Evolutionary conservation across 352 stramenopile species (phyloP), one percentile per base, ranked within the genome.

Genomic region (Aphanomyces stellatus): DNA sequence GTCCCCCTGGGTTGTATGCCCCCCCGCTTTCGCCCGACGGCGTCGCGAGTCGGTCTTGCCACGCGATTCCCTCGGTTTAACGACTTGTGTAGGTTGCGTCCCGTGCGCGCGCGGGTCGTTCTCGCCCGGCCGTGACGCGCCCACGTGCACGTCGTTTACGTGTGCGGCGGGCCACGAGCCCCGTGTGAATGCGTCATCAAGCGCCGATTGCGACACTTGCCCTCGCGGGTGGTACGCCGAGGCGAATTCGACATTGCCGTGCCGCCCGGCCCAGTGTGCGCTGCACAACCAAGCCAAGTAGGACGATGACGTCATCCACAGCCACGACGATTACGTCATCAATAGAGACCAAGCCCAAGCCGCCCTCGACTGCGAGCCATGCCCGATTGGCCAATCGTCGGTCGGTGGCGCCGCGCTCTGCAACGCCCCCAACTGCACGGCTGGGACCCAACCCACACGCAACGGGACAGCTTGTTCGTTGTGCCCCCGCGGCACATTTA

Each of bases 401-500:
- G 41, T 65, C 4, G 57, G 57, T 8, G 57, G 57, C n/a, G 42
- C 57, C n/a, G 57, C 57, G 27, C 57, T 65, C 17, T 65, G 57
- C 30, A 35, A 35, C 2, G 57, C 57, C 11, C 57, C 57, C 4
- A 65, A 65, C 30, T 65, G 57, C 43, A 65, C 57, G 1, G 34
- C 33, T 8, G 57, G 57, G 8, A 53, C 35, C 22, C 34, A 17
- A 2, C 57, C 57, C 24, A 55, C 57, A 22, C 4, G 19, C 4
- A 35, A 65, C n/a, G 57, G 57, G 2, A 37, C 15, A n/a, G 19
- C 40, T 10, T 65, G 57, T 33, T 22, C 4, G 13, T 11, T 27
- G 27, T 65, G 57, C 37, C 22, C 25, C 6, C 6, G 24, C 25
- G 57, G 57, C 4, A 65, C 57, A 19, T 65, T 65, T 37, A 65